phyloP scores from a whole-genome alignment of 805 yeast genomes.

The Lipomyces orientalis region DNA sequence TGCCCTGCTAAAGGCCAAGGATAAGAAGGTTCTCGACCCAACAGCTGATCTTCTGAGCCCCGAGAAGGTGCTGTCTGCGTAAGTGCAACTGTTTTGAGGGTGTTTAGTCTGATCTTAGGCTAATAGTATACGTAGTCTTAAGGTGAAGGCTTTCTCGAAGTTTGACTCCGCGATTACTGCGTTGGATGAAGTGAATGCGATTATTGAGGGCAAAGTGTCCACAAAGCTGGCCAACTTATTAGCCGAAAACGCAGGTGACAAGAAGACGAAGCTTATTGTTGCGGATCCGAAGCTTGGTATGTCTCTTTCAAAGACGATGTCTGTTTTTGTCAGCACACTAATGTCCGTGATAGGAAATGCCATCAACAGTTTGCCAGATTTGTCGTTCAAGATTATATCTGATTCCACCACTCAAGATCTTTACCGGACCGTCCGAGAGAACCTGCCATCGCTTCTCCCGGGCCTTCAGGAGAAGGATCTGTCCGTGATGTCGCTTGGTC shows the following conservation, averaged over 20 bases:
- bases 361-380: constrained; percentile 85
- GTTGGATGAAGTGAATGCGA: constrained; percentile 89
- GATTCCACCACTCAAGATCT: constrained; percentile 95
- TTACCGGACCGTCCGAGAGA: constrained; percentile 93
- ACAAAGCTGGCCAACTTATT: constrained; percentile 78
- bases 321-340: neutral
- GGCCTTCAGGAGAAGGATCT: constrained; percentile 86
- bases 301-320: neutral
- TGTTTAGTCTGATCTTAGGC: neutral
- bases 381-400: constrained; percentile 84
- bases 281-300: constrained; percentile 90
- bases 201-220: constrained; percentile 92
- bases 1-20: constrained; percentile 95
- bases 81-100: constrained; percentile 63
- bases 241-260: constrained; percentile 68
- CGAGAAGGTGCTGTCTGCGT: constrained; percentile 37
- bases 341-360: constrained; percentile 56
- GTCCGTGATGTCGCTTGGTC: constrained; percentile 95
- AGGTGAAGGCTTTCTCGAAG: constrained; percentile 94
- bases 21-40: constrained; percentile 94
- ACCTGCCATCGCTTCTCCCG: constrained; percentile 91
- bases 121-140: constrained; percentile 54
- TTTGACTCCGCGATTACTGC: constrained; percentile 95
- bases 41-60: constrained; percentile 47
- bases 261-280: constrained; percentile 83